phyloP scores from a whole-genome alignment of 257 asterid species.

The Jaltomata sinuosa region DNA sequence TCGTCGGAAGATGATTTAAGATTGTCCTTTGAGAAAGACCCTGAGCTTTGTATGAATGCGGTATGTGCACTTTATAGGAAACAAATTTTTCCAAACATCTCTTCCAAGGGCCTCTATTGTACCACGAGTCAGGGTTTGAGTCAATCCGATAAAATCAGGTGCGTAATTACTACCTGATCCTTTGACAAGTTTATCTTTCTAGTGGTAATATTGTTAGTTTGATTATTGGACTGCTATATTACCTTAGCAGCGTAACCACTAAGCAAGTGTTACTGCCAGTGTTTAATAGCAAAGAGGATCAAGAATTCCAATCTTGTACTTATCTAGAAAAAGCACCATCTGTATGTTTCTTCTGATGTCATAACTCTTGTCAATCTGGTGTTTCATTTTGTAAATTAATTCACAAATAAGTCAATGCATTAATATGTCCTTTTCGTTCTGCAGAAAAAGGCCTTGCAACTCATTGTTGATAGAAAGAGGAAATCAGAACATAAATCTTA shows the following conservation, averaged over 20 bases:
- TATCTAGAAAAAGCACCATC: background rate
- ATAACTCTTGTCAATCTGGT: background rate
- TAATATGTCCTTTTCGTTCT: background rate
- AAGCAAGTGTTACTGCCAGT: background rate
- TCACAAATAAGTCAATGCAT: background rate
- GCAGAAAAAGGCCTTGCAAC: background rate
- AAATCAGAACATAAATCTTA: background rate
- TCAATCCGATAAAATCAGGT: slow-evolving; percentile 10
- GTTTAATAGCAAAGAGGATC: background rate
- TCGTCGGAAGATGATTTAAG: background rate
- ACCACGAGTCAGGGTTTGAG: background rate
- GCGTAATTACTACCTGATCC: background rate
- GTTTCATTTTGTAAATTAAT: background rate
- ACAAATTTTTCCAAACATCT: background rate
- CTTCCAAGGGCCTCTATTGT: background rate
- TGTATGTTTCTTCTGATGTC: background rate
- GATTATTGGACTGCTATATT: background rate
- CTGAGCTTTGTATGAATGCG: slow-evolving; percentile 18
- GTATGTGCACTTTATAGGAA: slow-evolving; percentile 27
- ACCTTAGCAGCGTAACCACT: background rate
- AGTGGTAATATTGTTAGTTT: background rate
- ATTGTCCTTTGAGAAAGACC: slow-evolving; percentile 10
- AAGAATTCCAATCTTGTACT: background rate
- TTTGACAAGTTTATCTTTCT: background rate
- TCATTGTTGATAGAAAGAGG: background rate